Base-by-base conservation (phyloP, 1,284 basidiomycete species). In the Neonothopanus nambi region DNA sequence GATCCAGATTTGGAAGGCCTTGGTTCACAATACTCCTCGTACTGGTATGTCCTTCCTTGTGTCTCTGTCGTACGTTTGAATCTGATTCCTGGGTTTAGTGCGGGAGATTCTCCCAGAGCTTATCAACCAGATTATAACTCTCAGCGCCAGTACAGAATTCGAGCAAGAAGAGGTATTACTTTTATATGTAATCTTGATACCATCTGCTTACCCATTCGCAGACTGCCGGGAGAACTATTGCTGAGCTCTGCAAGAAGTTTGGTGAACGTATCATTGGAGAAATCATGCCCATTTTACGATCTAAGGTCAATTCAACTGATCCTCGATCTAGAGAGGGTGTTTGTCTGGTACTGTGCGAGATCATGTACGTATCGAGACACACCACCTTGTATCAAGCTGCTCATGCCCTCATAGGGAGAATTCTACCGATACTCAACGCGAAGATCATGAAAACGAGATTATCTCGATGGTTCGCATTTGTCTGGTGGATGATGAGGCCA, bases 1-100 rank as follows among this genome's bases (percentile, higher is more conserved):
- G 0, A 85, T 96, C 52, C 94, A 96, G 60, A 98, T 98, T 60
- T 99, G 97, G 97, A 99, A 99, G 73, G 95, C 93, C 1, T 78
- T 99, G 58, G 95, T 99, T 23, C 85, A 93, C 70, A 99, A 93
- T 59, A 93, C 90, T 0, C 91, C 89, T 8, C 77, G 87, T 54
- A 92, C 91, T 62, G 86, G 90, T 90, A 64, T 43, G 72, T 51
- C 23, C 17, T 17, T 51, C 42, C 21, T 30, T 23, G 45, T 41
- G 23, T 48, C 23, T 52, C 40, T 51, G 35, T 39, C 41, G 51
- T n/a, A n/a, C n/a, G 48, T 47, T 24, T 40, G n/a, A n/a, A 48
- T 39, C 6, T 51, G 13, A 8, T 38, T 36, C 7, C 36, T 46
- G 33, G n/a, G 15, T 51, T 61, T 73, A 81, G 95, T 97, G n/a